A percentile compares a stretch with the other conserved stretches of the same genome.
These are phyloP conservation scores for Taphrina populina DNA, from an alignment of 1,139 yeast genomes.

Conservation along the genomic window DNA sequence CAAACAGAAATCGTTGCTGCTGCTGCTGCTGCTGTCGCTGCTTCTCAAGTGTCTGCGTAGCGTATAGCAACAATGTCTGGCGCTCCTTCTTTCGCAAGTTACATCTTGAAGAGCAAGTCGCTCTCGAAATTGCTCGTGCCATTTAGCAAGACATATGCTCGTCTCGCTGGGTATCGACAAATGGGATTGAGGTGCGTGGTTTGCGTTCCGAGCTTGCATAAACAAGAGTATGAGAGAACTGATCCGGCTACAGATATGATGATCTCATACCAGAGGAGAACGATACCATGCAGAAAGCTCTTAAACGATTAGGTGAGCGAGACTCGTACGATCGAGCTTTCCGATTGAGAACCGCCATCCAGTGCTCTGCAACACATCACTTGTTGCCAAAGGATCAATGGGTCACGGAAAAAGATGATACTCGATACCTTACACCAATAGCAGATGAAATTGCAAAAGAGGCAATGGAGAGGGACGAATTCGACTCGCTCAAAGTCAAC, in stretches of 20 bases:
- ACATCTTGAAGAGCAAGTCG: slow-evolving; percentile 33
- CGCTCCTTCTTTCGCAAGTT: slow-evolving; percentile 34
- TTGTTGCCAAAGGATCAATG: slow-evolving; percentile 79
- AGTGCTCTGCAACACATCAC: slow-evolving; percentile 78
- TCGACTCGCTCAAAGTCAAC: slow-evolving; percentile 34
- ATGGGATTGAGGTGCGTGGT: slow-evolving; percentile 36
- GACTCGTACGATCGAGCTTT: slow-evolving; percentile 86
- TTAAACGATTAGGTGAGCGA: slow-evolving; percentile 78
- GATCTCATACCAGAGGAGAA: slow-evolving; percentile 86
- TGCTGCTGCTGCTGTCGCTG: too few species aligned
- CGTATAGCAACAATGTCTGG: slow-evolving; percentile 16
- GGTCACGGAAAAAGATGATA: slow-evolving; percentile 78
- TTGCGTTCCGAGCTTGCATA: too few species aligned
- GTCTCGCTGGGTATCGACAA: slow-evolving; percentile 36
- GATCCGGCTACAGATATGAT: slow-evolving; percentile 57
- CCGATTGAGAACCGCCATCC: slow-evolving; percentile 90
- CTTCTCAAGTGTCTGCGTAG: background rate
- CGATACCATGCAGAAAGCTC: slow-evolving; percentile 81
- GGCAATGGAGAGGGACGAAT: slow-evolving; percentile 35
- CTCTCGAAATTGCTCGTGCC: slow-evolving; percentile 32
- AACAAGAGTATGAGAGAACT: background rate
- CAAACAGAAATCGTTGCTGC: too few species aligned
- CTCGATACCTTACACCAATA: slow-evolving; percentile 72
- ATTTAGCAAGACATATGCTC: slow-evolving; percentile 34
- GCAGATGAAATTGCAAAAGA: slow-evolving; percentile 33